A percentile compares a stretch with the other conserved stretches of the same genome.
Evolutionary conservation across 2,329 filamentous ascomycete genomes (phyloP).

Genomic region (Microdochium paspali): DNA sequence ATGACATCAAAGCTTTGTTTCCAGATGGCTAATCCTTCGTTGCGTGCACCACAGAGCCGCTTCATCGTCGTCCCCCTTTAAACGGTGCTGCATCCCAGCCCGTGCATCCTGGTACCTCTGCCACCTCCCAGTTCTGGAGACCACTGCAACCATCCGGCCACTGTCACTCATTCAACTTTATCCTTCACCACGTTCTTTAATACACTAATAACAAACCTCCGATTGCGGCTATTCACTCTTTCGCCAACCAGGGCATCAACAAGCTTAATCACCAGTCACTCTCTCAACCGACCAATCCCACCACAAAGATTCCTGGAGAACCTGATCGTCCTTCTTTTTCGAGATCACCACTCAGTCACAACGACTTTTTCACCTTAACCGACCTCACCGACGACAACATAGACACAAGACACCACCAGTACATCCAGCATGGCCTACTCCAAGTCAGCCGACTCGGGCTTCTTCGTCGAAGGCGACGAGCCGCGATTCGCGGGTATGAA

Average conservation of each 20-base stretch:
- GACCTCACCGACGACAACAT: slow-evolving; percentile 7
- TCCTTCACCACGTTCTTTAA: slow-evolving; percentile 49
- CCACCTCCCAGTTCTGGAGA: not conserved
- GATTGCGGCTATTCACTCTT: slow-evolving; percentile 33
- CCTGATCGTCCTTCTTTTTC: slow-evolving; percentile 36
- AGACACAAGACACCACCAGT: slow-evolving; percentile 4
- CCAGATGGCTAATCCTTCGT: not conserved
- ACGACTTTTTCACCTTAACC: slow-evolving; percentile 10
- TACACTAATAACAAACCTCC: slow-evolving; percentile 43
- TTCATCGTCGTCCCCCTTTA: slow-evolving; percentile 35
- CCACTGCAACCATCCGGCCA: slow-evolving; percentile 38
- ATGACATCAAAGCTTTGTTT: not conserved
- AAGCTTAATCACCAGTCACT: slow-evolving; percentile 17
- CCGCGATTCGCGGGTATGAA: slow-evolving; percentile 47
- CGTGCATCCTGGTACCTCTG: not conserved
- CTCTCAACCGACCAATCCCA: slow-evolving; percentile 14
- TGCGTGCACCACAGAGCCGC: slow-evolving; percentile 26
- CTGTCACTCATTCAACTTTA: slow-evolving; percentile 45
- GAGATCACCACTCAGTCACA: slow-evolving; percentile 11
- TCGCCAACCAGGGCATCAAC: slow-evolving; percentile 23
- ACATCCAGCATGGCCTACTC: slow-evolving; percentile 34
- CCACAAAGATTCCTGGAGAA: slow-evolving; percentile 42
- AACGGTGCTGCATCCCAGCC: slow-evolving; percentile 15
- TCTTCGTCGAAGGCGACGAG: slow-evolving; percentile 49
- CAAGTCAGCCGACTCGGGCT: slow-evolving; percentile 32